These are phyloP conservation scores for Cladosporium sp. DNA, from an alignment of 2,329 filamentous ascomycete genomes.

Conservation along the genomic window DNA sequence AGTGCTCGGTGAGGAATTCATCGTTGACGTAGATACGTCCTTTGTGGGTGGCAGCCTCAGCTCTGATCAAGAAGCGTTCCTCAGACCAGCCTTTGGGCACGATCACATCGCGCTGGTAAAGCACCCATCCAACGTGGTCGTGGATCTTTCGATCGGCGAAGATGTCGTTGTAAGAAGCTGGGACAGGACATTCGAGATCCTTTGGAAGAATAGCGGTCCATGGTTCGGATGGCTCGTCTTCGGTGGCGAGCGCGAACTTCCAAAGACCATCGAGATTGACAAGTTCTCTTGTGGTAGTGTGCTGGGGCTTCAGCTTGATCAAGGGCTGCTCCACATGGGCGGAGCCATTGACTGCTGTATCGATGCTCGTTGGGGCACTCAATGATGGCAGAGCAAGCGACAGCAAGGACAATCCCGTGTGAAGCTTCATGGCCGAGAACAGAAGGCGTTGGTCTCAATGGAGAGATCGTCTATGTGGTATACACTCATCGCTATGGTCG, in stretches of 20 bases:
- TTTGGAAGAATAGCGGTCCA: conserved; percentile 6
- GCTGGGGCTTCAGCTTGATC: conserved; percentile 13
- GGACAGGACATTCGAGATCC: conserved; percentile 12
- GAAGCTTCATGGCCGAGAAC: background rate
- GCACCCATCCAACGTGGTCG: conserved; percentile 17
- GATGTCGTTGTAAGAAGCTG: conserved; percentile 17
- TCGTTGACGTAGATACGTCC: conserved; percentile 15
- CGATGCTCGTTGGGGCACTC: background rate
- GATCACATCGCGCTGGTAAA: conserved; percentile 8
- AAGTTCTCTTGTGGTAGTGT: conserved; percentile 9
- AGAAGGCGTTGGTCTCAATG: background rate
- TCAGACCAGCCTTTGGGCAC: conserved; percentile 13
- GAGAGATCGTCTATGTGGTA: background rate
- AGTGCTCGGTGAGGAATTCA: conserved; percentile 7
- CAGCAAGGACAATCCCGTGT: background rate
- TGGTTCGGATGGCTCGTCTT: background rate
- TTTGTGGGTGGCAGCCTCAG: conserved; percentile 14
- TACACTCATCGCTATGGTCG: background rate
- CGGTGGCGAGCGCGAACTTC: conserved; percentile 3
- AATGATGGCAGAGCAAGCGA: background rate
- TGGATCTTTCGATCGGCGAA: conserved; percentile 10
- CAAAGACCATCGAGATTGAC: conserved; percentile 17
- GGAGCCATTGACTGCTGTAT: background rate
- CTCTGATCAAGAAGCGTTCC: conserved; percentile 9
- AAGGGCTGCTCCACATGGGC: background rate